These are phyloP conservation scores for Sporothrix sp. DNA, from an alignment of 2,329 filamentous ascomycete genomes.

Conservation along the genomic window DNA sequence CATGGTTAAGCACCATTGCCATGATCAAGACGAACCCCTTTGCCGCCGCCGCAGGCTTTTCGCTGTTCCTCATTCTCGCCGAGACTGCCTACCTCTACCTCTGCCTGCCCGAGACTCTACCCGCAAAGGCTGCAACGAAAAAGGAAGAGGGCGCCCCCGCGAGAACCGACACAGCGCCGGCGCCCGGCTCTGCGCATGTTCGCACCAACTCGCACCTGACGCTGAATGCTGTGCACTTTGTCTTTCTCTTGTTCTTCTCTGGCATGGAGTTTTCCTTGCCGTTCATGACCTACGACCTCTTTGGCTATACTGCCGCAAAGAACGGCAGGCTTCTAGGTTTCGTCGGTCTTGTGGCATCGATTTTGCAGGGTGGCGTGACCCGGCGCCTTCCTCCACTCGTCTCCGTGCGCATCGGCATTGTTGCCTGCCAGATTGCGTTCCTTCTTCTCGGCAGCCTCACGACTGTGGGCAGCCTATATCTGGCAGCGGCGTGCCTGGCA, in stretches of 20 bases:
- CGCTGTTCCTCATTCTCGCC: conserved; percentile 68
- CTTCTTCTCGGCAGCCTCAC: conserved; percentile 62
- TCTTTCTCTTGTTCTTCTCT: conserved; percentile 93
- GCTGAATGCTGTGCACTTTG: conserved; percentile 77
- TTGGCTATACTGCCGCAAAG: conserved; percentile 66
- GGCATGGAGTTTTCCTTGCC: conserved; percentile 97
- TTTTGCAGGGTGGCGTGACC: conserved; percentile 90
- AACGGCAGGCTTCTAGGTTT: conserved; percentile 83
- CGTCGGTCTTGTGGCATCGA: conserved; percentile 79
- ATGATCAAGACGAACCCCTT: conserved; percentile 84
- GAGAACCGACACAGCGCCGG: neutral
- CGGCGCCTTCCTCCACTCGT: conserved; percentile 71
- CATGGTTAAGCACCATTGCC: conserved; percentile 68
- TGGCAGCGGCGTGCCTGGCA: conserved; percentile 73
- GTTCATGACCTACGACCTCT: conserved; percentile 95
- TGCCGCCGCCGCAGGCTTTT: conserved; percentile 82
- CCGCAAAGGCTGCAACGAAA: conserved; percentile 50
- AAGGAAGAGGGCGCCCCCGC: conserved; percentile 59
- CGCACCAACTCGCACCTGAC: conserved; percentile 75
- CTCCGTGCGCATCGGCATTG: conserved; percentile 69
- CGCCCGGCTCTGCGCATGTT: conserved; percentile 22
- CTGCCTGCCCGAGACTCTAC: conserved; percentile 77
- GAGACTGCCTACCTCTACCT: conserved; percentile 86
- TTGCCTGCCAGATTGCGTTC: conserved; percentile 71
- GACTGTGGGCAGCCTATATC: conserved; percentile 62